A percentile compares a stretch with the other conserved stretches of the same genome.
Conservation (phyloP, 148 eudicot genomes). For the Fagopyrum homotropicum region DNA sequence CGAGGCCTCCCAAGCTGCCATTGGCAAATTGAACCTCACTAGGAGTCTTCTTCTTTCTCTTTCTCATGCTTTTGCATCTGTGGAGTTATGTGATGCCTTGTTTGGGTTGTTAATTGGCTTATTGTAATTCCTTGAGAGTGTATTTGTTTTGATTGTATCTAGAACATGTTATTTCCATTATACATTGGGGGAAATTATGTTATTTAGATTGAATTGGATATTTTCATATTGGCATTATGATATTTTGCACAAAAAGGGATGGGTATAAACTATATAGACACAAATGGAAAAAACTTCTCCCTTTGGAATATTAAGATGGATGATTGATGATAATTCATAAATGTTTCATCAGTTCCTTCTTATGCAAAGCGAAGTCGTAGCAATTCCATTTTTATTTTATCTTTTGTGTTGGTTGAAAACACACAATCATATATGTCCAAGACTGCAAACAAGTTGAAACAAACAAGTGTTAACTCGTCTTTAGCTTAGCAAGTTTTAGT, state of each 20-base stretch:
- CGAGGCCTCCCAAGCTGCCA: slow-evolving; percentile 65
- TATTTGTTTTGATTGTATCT: background rate
- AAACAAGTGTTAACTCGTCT: background rate
- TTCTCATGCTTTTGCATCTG: background rate
- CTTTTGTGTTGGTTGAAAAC: no score
- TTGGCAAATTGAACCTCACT: slow-evolving; percentile 51
- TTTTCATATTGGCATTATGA: background rate
- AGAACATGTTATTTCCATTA: background rate
- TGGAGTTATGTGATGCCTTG: background rate
- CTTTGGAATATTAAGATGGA: no score
- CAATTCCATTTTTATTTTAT: background rate
- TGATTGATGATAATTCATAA: no score
- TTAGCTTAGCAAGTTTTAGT: background rate
- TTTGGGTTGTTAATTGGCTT: background rate
- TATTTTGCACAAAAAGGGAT: background rate
- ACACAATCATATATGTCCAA: no score
- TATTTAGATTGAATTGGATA: background rate
- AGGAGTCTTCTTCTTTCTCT: slow-evolving; percentile 26
- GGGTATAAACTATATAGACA: no score
- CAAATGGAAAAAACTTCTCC: no score
- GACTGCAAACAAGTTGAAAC: no score
- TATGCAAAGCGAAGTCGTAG: background rate
- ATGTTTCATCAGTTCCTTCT: background rate
- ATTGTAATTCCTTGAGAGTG: background rate
- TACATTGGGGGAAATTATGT: background rate